Percentiles rank a stretch among this genome's conserved stretches.
These are phyloP conservation scores for Mucor saturninus DNA, from an alignment of 371 early-diverging fungal species.

Conservation along the genomic window DNA sequence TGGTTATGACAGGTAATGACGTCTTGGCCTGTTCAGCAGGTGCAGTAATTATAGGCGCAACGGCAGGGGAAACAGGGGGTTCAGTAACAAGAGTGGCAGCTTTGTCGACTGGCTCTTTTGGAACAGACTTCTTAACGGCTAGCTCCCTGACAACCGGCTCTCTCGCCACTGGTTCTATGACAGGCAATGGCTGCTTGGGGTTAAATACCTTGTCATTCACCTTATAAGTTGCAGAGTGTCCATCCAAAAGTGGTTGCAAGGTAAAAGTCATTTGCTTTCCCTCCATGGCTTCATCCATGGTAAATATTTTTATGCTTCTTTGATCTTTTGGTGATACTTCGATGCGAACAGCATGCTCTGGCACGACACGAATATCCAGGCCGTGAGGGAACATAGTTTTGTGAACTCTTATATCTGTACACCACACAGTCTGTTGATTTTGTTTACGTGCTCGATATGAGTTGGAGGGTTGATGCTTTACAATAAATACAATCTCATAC, in stretches of 20 bases:
- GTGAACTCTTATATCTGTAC: constrained; percentile 50
- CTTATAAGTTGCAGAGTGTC: constrained; percentile 11
- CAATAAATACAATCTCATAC: constrained; percentile 39
- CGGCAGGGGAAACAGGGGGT: too few species aligned
- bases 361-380: constrained; percentile 39
- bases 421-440: constrained; percentile 29
- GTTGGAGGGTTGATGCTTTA: constrained; percentile 48
- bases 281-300: constrained; percentile 40
- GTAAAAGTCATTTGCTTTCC: constrained; percentile 43
- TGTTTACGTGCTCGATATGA: constrained; percentile 44
- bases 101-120: too few species aligned
- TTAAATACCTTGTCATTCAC: constrained; percentile 11
- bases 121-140: too few species aligned
- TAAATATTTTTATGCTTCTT: constrained; percentile 40
- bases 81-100: too few species aligned
- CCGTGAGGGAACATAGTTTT: constrained; percentile 45
- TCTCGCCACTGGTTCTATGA: not conserved
- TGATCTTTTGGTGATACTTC: constrained; percentile 34
- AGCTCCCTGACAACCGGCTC: not conserved
- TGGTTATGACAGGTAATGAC: too few species aligned
- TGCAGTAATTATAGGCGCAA: too few species aligned
- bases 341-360: constrained; percentile 32
- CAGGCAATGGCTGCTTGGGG: not conserved
- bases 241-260: constrained; percentile 13
- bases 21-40: too few species aligned